Conservation (phyloP, 2,329 filamentous ascomycete species). For the Pseudopithomyces chartarum region DNA sequence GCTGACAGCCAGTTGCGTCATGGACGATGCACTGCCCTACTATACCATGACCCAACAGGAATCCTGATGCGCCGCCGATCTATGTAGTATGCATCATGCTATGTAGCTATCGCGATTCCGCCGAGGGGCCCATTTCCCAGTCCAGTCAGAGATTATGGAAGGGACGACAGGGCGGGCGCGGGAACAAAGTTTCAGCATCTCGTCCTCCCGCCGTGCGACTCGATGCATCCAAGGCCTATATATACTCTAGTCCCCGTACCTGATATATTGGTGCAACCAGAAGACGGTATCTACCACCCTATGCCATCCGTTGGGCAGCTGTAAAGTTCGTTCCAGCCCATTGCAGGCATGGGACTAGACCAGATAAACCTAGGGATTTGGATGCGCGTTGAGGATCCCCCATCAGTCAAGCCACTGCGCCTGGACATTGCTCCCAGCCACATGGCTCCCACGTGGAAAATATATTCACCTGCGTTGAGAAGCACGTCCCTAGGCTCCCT, state of each 20-base stretch:
- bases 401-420: not conserved
- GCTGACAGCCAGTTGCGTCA: not conserved
- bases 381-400: not conserved
- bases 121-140: too few species aligned
- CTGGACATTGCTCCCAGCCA: not conserved
- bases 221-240: not conserved
- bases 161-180: not conserved
- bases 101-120: too few species aligned
- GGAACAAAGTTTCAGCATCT: not conserved
- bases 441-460: slow-evolving; percentile 2
- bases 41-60: slow-evolving; percentile 3
- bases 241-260: not conserved
- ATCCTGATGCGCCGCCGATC: slow-evolving; percentile 2
- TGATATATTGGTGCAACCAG: not conserved
- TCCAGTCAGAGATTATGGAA: not conserved
- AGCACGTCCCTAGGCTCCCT: too few species aligned
- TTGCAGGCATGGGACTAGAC: not conserved
- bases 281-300: not conserved
- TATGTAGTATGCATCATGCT: not conserved
- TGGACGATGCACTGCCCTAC: not conserved
- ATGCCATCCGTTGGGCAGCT: not conserved
- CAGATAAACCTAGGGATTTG: too few species aligned
- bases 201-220: not conserved
- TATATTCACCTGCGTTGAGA: too few species aligned
- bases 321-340: not conserved